Percentiles rank a stretch among this genome's conserved stretches.
These are phyloP conservation scores for barley (Hordeum vulgare) DNA, from an alignment of 176 grass and related monocot genomes.

Conservation along the genomic window DNA sequence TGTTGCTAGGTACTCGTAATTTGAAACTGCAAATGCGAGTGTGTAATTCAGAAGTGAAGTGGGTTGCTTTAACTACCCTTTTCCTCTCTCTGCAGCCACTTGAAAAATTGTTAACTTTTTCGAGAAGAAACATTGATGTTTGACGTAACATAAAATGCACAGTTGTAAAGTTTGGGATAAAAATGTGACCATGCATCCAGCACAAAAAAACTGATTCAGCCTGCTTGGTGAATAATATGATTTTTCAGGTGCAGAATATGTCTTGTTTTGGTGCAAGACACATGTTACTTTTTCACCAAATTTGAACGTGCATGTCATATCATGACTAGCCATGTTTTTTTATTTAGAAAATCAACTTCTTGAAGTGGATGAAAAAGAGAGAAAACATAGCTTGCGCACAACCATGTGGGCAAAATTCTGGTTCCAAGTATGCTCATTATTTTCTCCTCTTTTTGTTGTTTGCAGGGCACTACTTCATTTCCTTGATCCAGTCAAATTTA, in stretches of 20 bases:
- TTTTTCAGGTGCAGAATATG: neutral
- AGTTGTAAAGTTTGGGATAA: neutral
- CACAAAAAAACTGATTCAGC: neutral
- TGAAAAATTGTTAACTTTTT: neutral
- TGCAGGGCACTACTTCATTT: conserved; percentile 97
- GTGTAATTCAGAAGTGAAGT: neutral
- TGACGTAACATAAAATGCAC: neutral
- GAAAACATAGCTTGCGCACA: neutral
- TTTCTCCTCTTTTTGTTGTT: neutral
- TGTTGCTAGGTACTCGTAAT: neutral
- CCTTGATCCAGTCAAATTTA: conserved; percentile 90
- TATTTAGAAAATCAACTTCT: neutral
- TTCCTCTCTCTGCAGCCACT: neutral
- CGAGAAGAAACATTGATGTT: neutral
- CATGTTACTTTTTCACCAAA: neutral
- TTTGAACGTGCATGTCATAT: neutral
- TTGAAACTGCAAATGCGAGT: neutral
- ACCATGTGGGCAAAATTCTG: neutral
- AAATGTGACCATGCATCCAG: neutral
- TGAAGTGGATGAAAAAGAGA: neutral
- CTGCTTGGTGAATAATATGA: neutral
- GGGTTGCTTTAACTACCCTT: neutral
- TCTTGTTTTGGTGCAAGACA: neutral
- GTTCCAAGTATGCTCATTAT: neutral
- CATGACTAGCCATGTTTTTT: neutral